Percentiles rank a stretch among this genome's conserved stretches.
phyloP scores from a whole-genome alignment of 306 rosid species.

The Carpinus fangiana region DNA sequence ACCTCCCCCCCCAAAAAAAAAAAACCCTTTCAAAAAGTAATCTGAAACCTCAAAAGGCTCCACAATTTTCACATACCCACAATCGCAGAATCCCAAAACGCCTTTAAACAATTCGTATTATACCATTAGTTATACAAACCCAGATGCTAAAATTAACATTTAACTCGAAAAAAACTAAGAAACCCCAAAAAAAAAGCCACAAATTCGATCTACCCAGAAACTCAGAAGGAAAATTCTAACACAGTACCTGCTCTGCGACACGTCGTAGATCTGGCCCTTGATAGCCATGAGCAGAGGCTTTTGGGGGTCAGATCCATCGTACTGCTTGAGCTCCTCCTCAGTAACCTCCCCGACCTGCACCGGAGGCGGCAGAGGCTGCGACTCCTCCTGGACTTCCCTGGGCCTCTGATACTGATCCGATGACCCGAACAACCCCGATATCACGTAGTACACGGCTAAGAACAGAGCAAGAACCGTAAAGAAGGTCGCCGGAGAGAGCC shows the following conservation, averaged over 20 bases:
- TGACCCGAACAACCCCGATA: conserved; percentile 64
- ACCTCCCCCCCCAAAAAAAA: too few species aligned
- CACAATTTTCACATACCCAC: not conserved
- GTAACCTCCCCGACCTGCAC: conserved; percentile 90
- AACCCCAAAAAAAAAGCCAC: conserved; percentile 21
- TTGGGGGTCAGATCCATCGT: conserved; percentile 67
- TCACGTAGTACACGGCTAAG: conserved; percentile 57
- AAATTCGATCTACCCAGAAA: not conserved
- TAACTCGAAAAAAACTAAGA: conserved; percentile 7
- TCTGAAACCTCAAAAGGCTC: not conserved
- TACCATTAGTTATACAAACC: not conserved
- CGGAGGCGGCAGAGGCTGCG: conserved; percentile 76
- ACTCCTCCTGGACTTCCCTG: conserved; percentile 40
- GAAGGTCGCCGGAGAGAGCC: conserved; percentile 82
- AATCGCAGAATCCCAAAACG: not conserved
- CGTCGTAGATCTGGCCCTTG: conserved; percentile 99
- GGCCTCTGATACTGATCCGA: conserved; percentile 24
- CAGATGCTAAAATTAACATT: conserved; percentile 12
- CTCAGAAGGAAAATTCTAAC: not conserved
- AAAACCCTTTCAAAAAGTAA: too few species aligned
- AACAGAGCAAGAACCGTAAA: conserved; percentile 66
- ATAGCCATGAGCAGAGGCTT: conserved; percentile 95
- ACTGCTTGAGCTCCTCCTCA: conserved; percentile 66
- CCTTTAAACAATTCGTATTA: not conserved
- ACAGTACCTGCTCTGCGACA: conserved; percentile 80